Conservation (phyloP, 495 filamentous ascomycete genomes). For the Penicillium steckii region DNA sequence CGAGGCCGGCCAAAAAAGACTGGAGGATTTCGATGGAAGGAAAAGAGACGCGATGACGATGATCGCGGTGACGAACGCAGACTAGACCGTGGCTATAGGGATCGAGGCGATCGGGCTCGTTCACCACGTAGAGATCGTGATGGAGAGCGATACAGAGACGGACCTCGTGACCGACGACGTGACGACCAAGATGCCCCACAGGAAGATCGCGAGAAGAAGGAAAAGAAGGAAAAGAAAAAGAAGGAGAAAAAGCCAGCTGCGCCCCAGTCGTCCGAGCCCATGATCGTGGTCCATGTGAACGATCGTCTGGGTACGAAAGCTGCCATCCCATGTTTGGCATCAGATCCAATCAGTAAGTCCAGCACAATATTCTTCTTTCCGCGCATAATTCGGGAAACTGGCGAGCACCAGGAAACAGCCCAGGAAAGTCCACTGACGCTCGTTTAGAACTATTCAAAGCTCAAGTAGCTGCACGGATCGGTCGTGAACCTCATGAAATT, state of each 20-base stretch:
- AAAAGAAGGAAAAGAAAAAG: conserved; percentile 36
- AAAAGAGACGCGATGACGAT: conserved; percentile 53
- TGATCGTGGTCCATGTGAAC: conserved; percentile 92
- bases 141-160: conserved; percentile 22
- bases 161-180: conserved; percentile 20
- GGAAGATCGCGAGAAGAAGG: conserved; percentile 31
- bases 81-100: conserved; percentile 57
- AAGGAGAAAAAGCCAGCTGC: conserved; percentile 37
- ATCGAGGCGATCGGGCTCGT: conserved; percentile 31
- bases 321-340: conserved; percentile 79
- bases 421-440: not conserved
- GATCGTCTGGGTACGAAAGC: conserved; percentile 90
- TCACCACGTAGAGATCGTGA: conserved; percentile 35
- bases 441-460: conserved; percentile 73
- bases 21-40: conserved; percentile 66
- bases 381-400: conserved; percentile 15
- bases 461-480: conserved; percentile 82
- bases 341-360: conserved; percentile 66
- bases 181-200: conserved; percentile 29
- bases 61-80: conserved; percentile 43
- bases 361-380: not conserved
- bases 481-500: conserved; percentile 85
- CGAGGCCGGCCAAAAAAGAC: conserved; percentile 31
- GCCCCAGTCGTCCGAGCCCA: conserved; percentile 57
- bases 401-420: not conserved